Percentiles rank a stretch among this genome's conserved stretches.
phyloP scores from a whole-genome alignment of 192 early-diverging fungal species.

The Kickxella alabastrina region DNA sequence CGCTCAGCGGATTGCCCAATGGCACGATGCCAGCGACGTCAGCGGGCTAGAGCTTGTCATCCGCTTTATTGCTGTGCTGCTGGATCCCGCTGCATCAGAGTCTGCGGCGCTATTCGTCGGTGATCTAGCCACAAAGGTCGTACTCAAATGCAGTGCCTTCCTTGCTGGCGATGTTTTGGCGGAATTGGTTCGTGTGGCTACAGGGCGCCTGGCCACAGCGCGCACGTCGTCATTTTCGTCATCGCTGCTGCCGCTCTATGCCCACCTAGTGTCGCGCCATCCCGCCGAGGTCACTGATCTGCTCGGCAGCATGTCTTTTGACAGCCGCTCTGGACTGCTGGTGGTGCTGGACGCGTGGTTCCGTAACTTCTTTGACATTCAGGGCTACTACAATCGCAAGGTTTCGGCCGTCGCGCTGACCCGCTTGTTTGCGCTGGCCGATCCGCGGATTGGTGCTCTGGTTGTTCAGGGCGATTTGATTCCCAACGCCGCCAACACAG shows the following conservation, averaged over 20 bases:
- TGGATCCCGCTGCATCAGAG: slow-evolving; percentile 73
- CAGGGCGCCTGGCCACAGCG: slow-evolving; percentile 66
- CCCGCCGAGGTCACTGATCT: slow-evolving; percentile 70
- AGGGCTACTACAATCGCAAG: slow-evolving; percentile 81
- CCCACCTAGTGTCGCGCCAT: slow-evolving; percentile 73
- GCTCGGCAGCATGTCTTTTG: slow-evolving; percentile 56
- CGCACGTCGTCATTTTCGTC: slow-evolving; percentile 77
- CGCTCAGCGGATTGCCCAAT: slow-evolving; percentile 64
- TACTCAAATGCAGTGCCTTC: slow-evolving; percentile 63
- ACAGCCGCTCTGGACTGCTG: slow-evolving; percentile 65
- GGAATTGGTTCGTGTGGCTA: slow-evolving; percentile 74
- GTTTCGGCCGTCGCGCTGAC: slow-evolving; percentile 71
- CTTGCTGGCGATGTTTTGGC: slow-evolving; percentile 52
- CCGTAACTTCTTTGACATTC: slow-evolving; percentile 77
- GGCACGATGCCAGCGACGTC: slow-evolving; percentile 53
- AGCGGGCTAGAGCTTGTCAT: slow-evolving; percentile 80
- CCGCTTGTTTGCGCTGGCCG: slow-evolving; percentile 63
- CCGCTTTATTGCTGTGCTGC: slow-evolving; percentile 72
- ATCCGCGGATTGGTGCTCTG: slow-evolving; percentile 62
- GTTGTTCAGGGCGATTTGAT: slow-evolving; percentile 81
- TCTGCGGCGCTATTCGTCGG: slow-evolving; percentile 84
- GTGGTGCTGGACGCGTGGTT: slow-evolving; percentile 77
- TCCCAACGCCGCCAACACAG: slow-evolving; percentile 29
- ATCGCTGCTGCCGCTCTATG: slow-evolving; percentile 82
- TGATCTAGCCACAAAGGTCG: slow-evolving; percentile 79